Evolutionary conservation across 345 rosid species (phyloP), one percentile per base, ranked within the genome.

Genomic region (Nephelium lappaceum): DNA sequence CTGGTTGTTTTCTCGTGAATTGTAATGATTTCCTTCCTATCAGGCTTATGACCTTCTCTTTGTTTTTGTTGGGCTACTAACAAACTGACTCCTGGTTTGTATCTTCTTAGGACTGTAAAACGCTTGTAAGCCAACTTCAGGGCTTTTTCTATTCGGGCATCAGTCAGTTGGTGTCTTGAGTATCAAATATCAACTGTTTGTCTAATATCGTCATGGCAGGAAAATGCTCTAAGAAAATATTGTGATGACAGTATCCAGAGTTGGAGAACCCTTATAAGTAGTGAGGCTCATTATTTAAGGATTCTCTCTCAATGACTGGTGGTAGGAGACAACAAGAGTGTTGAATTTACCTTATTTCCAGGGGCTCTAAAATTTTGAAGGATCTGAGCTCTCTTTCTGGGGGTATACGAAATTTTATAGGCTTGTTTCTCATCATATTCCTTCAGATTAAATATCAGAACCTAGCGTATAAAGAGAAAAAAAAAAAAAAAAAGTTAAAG

Each of bases 61-160:
- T 71, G 58, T 69, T 60, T 41, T 58, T 57, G 74, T 57, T 67
- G 72, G 51, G 73, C 73, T 73, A 49, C 47, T 49, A 58, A 73
- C 25, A 57, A 64, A 78, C 71, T 62, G 47, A 67, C 36, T 69
- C 25, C 36, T 24, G 16, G 51, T 51, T 77, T 70, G 27, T 69
- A 21, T 76, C 36, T 36, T 67, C 31, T 2, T 8, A 75, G 31
- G 72, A 21, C 15, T n/a, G 71, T 57, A 39, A 67, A 53, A 21
- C 24, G 31, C 72, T 36, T 49, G 5, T 15, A 19, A 23, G 43
- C 62, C 43, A 49, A 7, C 27, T 75, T 7, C 25, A 8, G 19
- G 5, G 36, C 41, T 10, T 27, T 45, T 75, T 31, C n/a, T 75
- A 18, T 62, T 5, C 71, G 51, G 11, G 36, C 16, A 25, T 67